Evolutionary conservation across 2,329 filamentous ascomycete species (phyloP), one percentile per base, ranked within the genome.

Genomic region (Pyricularia grisea): DNA sequence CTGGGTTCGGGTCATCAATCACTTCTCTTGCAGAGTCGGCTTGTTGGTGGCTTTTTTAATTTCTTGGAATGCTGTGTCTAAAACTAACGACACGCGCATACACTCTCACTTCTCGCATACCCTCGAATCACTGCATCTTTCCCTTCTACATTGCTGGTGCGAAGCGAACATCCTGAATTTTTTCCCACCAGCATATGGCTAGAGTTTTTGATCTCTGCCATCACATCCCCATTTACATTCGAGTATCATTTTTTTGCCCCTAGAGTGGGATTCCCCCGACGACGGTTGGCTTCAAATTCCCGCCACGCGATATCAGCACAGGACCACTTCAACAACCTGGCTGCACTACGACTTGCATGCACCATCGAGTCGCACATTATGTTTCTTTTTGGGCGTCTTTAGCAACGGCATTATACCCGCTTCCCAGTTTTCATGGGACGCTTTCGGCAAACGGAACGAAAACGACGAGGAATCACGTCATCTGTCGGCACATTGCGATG

Each of bases 11-110:
- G 42, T n/a, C 20, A 50, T n/a, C 42, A 50, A n/a, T 20, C 42
- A 50, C 42, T 14, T 14, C 33, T 50, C 17, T 50, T 50, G 42
- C 42, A 20, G 42, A n/a, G 42, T 50, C 20, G 42, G 42, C 17
- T 66, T 63, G 3, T 65, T 65, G 63, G 63, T 65, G 63, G 63
- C 64, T 65, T 66, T 63, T 23, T 33, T 42, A 25, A 42, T 12
- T 23, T 20, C n/a, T n/a, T 30, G 64, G 31, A 30, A n/a, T 63
- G 27, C 64, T 20, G 64, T 20, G 64, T 36, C 27, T 14, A 66
- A 42, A 20, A n/a, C 17, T 50, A n/a, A 50, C 42, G 17, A n/a
- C 42, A 50, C 42, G 42, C 42, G 42, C 42, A 50, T 50, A 50
- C 42, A 11, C 17, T 50, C 42, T 50, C 42, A 1, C 42, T 50